Base-by-base conservation (phyloP, 2,329 filamentous ascomycete genomes). In the Calonectria hawksworthii region DNA sequence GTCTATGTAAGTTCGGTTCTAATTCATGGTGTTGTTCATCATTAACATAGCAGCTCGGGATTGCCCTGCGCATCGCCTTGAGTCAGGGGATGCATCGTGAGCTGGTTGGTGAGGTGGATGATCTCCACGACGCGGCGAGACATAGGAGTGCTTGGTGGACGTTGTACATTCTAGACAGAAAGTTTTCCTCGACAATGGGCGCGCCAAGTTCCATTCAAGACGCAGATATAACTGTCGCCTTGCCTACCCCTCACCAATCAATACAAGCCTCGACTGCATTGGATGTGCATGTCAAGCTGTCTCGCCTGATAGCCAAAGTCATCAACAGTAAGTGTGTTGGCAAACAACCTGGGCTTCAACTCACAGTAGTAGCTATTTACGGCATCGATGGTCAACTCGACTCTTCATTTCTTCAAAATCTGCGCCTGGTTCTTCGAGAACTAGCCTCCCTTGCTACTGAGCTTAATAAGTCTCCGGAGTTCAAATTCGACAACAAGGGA, bases 121-220 rank as follows among this genome's bases (percentile, higher is more conserved):
- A 61, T 38, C 67, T 47, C 11, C 30, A 32, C 4, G 59, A 74
- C 11, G 26, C 61, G 1, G 54, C 72, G 8, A 52, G 68, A 1
- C 44, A 74, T 30, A 26, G 61, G 1, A 70, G 68, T 34, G 59
- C 50, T 2, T 72, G 72, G 72, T 74, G 72, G 72, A 72, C 72
- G 1, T 9, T 74, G 9, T 74, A 74, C 63, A 74, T 74, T 9
- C 3, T 74, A 5, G 72, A 74, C 16, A 18, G 72, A 18, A 71
- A 74, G 11, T 72, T 74, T 8, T 67, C 68, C 1, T 67, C 61
- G 2, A 56, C 69, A 0, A 74, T 74, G 68, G 72, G 68, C 0
- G 63, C 72, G 11, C 72, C 72, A 4, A 74, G 72, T 16, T 72
- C 72, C 3, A 72, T 74, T 21, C 52, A 72, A 18, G 72, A 74